Base-by-base conservation (phyloP, 2,329 filamentous ascomycete genomes). In the Phialocephala subalpina region DNA sequence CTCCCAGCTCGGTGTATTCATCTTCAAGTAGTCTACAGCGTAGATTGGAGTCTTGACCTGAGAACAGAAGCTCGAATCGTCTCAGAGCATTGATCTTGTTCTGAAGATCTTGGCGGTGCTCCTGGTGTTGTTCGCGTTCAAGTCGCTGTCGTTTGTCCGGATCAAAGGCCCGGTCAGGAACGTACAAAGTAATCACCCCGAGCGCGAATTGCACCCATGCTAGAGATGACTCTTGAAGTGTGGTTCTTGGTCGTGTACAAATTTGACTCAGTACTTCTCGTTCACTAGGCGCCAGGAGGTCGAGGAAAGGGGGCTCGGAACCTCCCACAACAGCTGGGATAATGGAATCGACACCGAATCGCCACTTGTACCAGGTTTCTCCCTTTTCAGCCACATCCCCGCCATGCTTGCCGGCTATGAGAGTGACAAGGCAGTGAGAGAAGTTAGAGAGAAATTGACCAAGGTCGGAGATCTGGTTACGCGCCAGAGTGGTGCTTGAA, bases 141-240 rank as follows among this genome's bases (percentile, higher is more conserved):
- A 97, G 85, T 60, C 86, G 82, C 5, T 87, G 86, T 60, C 86
- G 82, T 65, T 90, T 82, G 66, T 90, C 86, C 1, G 96, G 96
- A 77, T 99, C 96, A 73, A 95, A 96, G 3, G 92, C 86, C 70
- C 90, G 90, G 77, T 97, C 91, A 0, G 97, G 94, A 2, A 98
- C 89, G 74, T 95, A 97, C 2, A 97, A 83, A 68, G 87, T 86
- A 57, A 98, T 82, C 45, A 90, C 87, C 18, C 90, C 90, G 22
- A 94, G 79, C 1, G 92, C 90, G 67, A 97, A 89, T 59, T 91
- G 84, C 33, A 94, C 84, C 88, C 94, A 96, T 5, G 92, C 90
- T 25, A 90, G 79, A 22, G 87, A 84, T 22, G 83, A 79, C 59
- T 79, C 76, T 60, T 70, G 72, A 42, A 77, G 74, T 11, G 73